phyloP scores from a whole-genome alignment of 768 basidiomycete species.

The Russula foetens region DNA sequence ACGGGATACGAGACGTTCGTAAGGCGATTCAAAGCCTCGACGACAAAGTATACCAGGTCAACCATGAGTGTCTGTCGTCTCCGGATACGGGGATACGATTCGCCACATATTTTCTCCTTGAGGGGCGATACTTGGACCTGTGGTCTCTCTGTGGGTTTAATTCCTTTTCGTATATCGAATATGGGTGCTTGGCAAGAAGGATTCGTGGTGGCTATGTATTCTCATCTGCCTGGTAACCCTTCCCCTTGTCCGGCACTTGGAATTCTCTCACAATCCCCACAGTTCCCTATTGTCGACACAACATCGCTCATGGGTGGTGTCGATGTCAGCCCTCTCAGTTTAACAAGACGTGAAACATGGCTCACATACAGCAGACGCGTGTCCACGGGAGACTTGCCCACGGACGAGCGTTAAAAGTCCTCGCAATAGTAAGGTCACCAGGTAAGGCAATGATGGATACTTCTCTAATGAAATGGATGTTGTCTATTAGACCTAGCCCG shows the following conservation, averaged over 20 bases:
- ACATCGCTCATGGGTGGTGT: neutral
- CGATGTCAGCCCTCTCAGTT: neutral
- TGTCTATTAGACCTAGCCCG: constrained; percentile 6
- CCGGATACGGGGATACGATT: constrained; percentile 26
- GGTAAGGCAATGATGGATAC: too few species aligned
- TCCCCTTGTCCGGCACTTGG: too few species aligned
- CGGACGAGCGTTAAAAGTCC: neutral
- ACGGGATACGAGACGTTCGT: neutral
- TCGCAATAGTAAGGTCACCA: neutral
- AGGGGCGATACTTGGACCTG: constrained; percentile 23
- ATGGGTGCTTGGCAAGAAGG: constrained; percentile 4
- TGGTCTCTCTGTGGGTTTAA: constrained; percentile 25
- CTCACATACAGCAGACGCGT: neutral
- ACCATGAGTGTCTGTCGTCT: constrained; percentile 10
- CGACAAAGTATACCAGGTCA: neutral
- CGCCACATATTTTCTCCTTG: constrained; percentile 22
- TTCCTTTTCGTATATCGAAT: constrained; percentile 29
- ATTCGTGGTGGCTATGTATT: neutral
- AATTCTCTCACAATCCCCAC: neutral
- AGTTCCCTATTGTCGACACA: neutral
- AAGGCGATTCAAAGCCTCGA: neutral
- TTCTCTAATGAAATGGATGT: too few species aligned
- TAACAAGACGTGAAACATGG: too few species aligned
- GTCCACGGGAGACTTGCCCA: neutral
- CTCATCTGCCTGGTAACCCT: neutral